A percentile compares a stretch with the other conserved stretches of the same genome.
These are phyloP conservation scores for Cladosporium phlei DNA, from an alignment of 2,329 filamentous ascomycete genomes.

Conservation along the genomic window DNA sequence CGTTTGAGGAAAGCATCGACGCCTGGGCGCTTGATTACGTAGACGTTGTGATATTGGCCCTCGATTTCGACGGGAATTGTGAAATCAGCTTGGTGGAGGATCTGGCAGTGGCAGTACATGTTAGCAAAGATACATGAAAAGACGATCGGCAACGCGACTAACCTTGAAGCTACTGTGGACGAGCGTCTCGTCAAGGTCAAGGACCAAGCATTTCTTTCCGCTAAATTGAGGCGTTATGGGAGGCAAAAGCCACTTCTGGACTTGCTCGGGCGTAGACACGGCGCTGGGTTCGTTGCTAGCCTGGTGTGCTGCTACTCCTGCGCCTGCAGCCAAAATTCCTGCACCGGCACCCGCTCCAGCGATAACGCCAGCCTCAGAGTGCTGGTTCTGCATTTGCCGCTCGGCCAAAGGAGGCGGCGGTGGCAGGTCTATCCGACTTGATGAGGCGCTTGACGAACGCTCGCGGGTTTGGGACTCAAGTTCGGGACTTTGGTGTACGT, in stretches of 20 bases:
- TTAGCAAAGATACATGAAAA: neutral
- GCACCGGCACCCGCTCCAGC: slow-evolving; percentile 2
- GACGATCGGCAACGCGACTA: too few relatives aligned
- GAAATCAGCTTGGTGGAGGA: slow-evolving; percentile 95
- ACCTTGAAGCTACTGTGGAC: slow-evolving; percentile 99
- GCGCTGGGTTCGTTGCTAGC: slow-evolving; percentile 27
- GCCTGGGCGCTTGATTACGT: slow-evolving; percentile 98
- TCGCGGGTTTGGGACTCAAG: slow-evolving; percentile 10
- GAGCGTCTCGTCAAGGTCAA: slow-evolving; percentile 93
- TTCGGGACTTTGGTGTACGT: slow-evolving; percentile 19
- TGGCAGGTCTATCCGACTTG: slow-evolving; percentile 36
- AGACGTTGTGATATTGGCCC: slow-evolving; percentile 98
- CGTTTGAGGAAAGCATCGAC: slow-evolving; percentile 99
- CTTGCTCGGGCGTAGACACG: slow-evolving; percentile 41
- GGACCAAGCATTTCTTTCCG: slow-evolving; percentile 87
- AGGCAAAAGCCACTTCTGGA: slow-evolving; percentile 71
- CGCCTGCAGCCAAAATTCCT: slow-evolving; percentile 2
- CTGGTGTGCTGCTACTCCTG: slow-evolving; percentile 4
- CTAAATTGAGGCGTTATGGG: slow-evolving; percentile 72
- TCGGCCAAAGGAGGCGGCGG: slow-evolving; percentile 52
- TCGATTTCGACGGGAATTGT: slow-evolving; percentile 99
- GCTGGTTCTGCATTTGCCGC: slow-evolving; percentile 31
- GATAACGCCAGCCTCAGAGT: slow-evolving; percentile 18
- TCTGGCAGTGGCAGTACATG: slow-evolving; percentile 60
- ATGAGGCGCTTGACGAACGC: slow-evolving; percentile 23